Percentiles rank a stretch among this genome's conserved stretches.
Evolutionary conservation across 2,329 filamentous ascomycete genomes (phyloP).

Genomic region (Trichoderma gracile): DNA sequence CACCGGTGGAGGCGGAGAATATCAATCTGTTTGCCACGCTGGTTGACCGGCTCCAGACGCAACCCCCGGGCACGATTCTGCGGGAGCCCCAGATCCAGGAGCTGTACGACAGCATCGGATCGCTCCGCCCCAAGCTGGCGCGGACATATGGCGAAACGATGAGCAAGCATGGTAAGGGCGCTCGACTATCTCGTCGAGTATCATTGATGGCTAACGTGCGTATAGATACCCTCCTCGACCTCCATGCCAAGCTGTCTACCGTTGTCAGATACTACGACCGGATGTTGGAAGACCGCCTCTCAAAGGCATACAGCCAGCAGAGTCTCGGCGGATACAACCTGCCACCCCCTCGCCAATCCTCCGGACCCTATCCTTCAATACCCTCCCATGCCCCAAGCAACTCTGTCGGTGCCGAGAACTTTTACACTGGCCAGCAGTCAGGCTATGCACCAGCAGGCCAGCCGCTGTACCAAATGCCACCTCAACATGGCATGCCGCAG

Average conservation of each 20-base stretch:
- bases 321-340: conserved; percentile 65
- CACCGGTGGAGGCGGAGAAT: conserved; percentile 91
- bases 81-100: conserved; percentile 97
- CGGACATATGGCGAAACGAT: conserved; percentile 97
- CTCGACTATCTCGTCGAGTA: background rate
- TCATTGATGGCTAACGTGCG: conserved; percentile 27
- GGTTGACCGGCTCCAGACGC: conserved; percentile 91
- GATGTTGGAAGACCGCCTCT: conserved; percentile 94
- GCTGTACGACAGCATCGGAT: conserved; percentile 95
- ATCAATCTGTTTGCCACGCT: conserved; percentile 95
- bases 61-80: conserved; percentile 93
- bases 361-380: conserved; percentile 71
- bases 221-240: conserved; percentile 83
- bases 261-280: conserved; percentile 97
- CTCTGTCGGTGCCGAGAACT: conserved; percentile 69
- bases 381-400: conserved; percentile 52
- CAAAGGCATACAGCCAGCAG: conserved; percentile 87
- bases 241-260: conserved; percentile 92
- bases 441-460: conserved; percentile 48
- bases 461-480: conserved; percentile 35
- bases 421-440: conserved; percentile 72
- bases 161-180: conserved; percentile 90
- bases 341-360: conserved; percentile 52
- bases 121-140: conserved; percentile 87
- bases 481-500: conserved; percentile 40